A percentile compares a stretch with the other conserved stretches of the same genome.
Evolutionary conservation across 352 stramenopile species (phyloP).

Genomic region (Pythium brassicae): DNA sequence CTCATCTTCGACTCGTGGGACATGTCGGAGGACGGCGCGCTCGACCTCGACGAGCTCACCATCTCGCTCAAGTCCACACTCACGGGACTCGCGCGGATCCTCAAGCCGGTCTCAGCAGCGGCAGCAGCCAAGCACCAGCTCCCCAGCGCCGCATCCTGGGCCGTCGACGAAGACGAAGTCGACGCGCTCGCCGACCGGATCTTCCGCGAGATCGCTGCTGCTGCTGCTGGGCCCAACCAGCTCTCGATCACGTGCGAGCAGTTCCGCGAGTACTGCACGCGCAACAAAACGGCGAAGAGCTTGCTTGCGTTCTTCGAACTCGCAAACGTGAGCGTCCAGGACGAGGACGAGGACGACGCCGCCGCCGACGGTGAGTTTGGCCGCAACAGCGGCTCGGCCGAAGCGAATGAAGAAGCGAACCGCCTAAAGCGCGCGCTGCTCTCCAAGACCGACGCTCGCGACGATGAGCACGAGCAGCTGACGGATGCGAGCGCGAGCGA

Average conservation of each 20-base stretch:
- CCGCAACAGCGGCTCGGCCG: not conserved
- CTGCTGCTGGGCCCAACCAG: conserved; percentile 18
- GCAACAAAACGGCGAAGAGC: conserved; percentile 48
- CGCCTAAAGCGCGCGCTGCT: conserved; percentile 7
- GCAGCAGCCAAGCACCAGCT: conserved; percentile 2
- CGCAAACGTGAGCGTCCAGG: conserved; percentile 18
- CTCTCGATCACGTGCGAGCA: conserved; percentile 68
- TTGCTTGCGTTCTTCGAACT: conserved; percentile 70
- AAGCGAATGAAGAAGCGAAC: conserved; percentile 9
- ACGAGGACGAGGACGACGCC: conserved; percentile 9
- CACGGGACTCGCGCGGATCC: conserved; percentile 57
- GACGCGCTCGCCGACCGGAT: conserved; percentile 48
- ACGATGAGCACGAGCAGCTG: not conserved
- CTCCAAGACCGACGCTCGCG: conserved; percentile 1
- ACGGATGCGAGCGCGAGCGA: conserved; percentile 5
- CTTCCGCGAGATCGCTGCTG: conserved; percentile 67
- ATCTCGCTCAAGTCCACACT: conserved; percentile 86
- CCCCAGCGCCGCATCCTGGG: not conserved
- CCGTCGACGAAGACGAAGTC: conserved; percentile 60
- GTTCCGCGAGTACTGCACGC: conserved; percentile 69
- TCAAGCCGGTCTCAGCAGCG: conserved; percentile 22
- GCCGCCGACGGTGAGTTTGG: conserved; percentile 9
- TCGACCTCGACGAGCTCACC: conserved; percentile 83
- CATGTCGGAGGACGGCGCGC: conserved; percentile 75
- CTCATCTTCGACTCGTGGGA: conserved; percentile 85